Evolutionary conservation across 306 rosid species (phyloP).

Genomic region (Sesbania bispinosa): DNA sequence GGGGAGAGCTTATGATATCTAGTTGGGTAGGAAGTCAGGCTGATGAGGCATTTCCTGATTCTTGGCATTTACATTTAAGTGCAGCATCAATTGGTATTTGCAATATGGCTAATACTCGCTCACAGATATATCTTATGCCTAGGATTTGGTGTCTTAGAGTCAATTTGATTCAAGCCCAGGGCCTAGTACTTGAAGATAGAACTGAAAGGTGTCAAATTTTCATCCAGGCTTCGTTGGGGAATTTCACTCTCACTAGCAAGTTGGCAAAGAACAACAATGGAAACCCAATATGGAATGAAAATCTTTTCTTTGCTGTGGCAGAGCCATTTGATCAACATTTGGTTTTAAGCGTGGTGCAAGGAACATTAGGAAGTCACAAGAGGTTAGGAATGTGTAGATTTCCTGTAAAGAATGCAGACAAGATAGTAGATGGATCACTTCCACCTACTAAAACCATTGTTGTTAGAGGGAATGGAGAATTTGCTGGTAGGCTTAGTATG

Average conservation of each 20-base stretch:
- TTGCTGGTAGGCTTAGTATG: conserved; percentile 31
- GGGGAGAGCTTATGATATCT: conserved; percentile 35
- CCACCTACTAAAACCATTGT: background rate
- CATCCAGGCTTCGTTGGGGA: conserved; percentile 34
- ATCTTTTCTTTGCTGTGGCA: conserved; percentile 30
- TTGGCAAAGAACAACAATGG: background rate
- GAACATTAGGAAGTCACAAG: background rate
- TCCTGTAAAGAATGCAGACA: conserved; percentile 19
- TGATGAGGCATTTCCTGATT: conserved; percentile 32
- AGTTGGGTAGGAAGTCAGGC: conserved; percentile 43
- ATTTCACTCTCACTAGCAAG: conserved; percentile 13
- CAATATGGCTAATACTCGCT: conserved; percentile 1
- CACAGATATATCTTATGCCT: conserved; percentile 25
- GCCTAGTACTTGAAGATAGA: conserved; percentile 17
- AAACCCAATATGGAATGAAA: conserved; percentile 40
- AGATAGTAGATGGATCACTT: conserved; percentile 4
- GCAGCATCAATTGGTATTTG: background rate
- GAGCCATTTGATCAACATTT: conserved; percentile 43
- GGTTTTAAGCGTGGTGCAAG: conserved; percentile 28
- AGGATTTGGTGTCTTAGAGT: conserved; percentile 39
- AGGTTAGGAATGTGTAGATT: conserved; percentile 30
- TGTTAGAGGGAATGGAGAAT: background rate
- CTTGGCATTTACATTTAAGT: conserved; percentile 28
- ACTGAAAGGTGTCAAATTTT: conserved; percentile 23
- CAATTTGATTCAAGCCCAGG: conserved; percentile 22